phyloP scores from a whole-genome alignment of 2,329 filamentous ascomycete species.

The Fonsecaea erecta region DNA sequence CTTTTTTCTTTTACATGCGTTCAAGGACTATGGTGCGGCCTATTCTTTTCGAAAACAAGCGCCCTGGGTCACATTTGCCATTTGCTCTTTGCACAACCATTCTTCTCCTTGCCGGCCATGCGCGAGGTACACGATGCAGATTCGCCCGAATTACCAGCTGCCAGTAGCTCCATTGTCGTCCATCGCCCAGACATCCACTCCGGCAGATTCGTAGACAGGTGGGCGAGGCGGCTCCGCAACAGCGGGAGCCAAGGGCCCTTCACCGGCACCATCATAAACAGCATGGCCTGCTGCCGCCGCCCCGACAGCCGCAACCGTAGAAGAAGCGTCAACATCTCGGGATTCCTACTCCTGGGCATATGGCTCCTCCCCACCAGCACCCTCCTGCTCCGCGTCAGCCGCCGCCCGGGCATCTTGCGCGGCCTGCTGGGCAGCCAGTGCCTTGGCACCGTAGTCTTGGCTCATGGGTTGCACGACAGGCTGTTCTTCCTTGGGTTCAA shows the following conservation, averaged over 20 bases:
- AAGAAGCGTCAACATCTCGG: conserved; percentile 8
- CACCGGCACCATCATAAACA: conserved; percentile 11
- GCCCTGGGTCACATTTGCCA: neutral
- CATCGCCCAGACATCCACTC: neutral
- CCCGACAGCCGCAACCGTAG: conserved; percentile 10
- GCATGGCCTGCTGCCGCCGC: neutral
- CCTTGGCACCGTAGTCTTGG: conserved; percentile 99
- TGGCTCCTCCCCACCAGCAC: conserved; percentile 45
- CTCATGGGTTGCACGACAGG: conserved; percentile 91
- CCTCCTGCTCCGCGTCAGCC: conserved; percentile 41
- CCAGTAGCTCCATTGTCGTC: neutral
- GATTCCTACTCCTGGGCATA: conserved; percentile 53
- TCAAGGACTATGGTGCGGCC: conserved; percentile 3
- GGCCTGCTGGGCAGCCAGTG: conserved; percentile 63
- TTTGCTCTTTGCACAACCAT: neutral
- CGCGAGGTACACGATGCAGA: neutral
- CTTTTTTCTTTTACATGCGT: conserved; percentile 2
- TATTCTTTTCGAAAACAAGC: neutral
- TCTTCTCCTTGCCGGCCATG: neutral
- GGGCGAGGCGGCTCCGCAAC: neutral
- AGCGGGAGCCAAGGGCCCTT: neutral
- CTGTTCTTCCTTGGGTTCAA: conserved; percentile 99
- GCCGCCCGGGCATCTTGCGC: conserved; percentile 62
- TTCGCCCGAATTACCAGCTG: neutral
- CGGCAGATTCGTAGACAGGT: conserved; percentile 3